A percentile compares a stretch with the other conserved stretches of the same genome.
Evolutionary conservation across 805 yeast genomes (phyloP).

Genomic region (Hanseniaspora thailandica): DNA sequence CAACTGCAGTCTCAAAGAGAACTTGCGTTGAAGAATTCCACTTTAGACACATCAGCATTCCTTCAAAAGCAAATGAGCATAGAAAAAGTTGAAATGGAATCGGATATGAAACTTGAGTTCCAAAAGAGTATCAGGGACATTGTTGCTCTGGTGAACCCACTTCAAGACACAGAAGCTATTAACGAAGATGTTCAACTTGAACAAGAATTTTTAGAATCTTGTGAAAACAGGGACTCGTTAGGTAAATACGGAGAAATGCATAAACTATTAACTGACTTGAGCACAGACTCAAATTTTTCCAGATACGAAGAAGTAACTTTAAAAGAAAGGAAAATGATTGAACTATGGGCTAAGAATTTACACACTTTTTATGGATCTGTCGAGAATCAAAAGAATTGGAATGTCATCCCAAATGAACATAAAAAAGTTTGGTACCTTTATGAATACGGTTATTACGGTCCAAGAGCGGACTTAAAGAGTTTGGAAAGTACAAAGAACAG

Average conservation of each 20-base stretch:
- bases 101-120: slow-evolving; percentile 11
- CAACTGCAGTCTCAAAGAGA: slow-evolving; percentile 12
- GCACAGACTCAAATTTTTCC: background rate
- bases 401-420: slow-evolving; percentile 34
- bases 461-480: slow-evolving; percentile 41
- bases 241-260: slow-evolving; percentile 7
- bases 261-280: background rate
- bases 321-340: slow-evolving; percentile 1
- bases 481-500: slow-evolving; percentile 4
- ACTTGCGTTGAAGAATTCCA: background rate
- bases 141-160: slow-evolving; percentile 7
- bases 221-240: background rate
- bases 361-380: slow-evolving; percentile 23
- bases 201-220: slow-evolving; percentile 11
- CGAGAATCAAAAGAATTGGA: slow-evolving; percentile 41
- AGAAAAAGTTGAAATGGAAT: slow-evolving; percentile 13
- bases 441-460: slow-evolving; percentile 62
- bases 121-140: slow-evolving; percentile 12
- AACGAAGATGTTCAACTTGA: slow-evolving; percentile 9
- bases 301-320: background rate
- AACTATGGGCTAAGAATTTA: slow-evolving; percentile 14
- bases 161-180: slow-evolving; percentile 10
- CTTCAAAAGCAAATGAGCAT: slow-evolving; percentile 5
- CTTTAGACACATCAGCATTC: background rate
- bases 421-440: slow-evolving; percentile 50